Base-by-base conservation (phyloP, 2,329 filamentous ascomycete genomes). In the Fusarium equiseti region DNA sequence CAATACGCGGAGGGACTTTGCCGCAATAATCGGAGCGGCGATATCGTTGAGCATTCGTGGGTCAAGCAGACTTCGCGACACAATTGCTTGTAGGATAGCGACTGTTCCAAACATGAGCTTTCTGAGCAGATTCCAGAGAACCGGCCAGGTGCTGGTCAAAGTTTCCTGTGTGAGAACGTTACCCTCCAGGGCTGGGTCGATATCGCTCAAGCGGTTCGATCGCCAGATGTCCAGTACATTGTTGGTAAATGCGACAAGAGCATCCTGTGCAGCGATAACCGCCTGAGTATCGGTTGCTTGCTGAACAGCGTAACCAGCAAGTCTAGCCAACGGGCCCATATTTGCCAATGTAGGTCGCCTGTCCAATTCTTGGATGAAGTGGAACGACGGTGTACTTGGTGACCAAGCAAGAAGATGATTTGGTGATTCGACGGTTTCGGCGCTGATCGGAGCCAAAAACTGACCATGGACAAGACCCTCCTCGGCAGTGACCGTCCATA, bases 381-480 rank as follows among this genome's bases (percentile, higher is more conserved):
- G 81, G 71, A 87, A 92, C 0, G 91, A 93, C 2, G 85, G 81
- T 0, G 91, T 89, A 11, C 79, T 80, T 12, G 82, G 81, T 26
- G 85, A 81, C 93, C 94, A 97, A 51, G 87, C 85, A 63, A 95
- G 87, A 12, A 78, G 67, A 31, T 73, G 74, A 10, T 66, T 75
- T 18, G 77, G 74, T 20, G 77, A 74, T 60, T 90, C 85, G 4
- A 85, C 81, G 26, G 94, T 84, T 73, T 97, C 92, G 16, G 86
- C 81, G 70, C 92, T 89, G 64, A 97, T 87, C 0, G 86, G 85
- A 2, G 86, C 87, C 5, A 98, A 83, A 70, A 97, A 95, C 69
- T 92, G 90, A 1, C 91, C 93, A 20, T 90, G 89, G 70, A 91
- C 88, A 53, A 97, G 90, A 2, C 94, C 94, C 75, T 95, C 91